These are phyloP conservation scores for Avena eriantha DNA, from an alignment of 176 grass and related monocot species.

Conservation along the genomic window DNA sequence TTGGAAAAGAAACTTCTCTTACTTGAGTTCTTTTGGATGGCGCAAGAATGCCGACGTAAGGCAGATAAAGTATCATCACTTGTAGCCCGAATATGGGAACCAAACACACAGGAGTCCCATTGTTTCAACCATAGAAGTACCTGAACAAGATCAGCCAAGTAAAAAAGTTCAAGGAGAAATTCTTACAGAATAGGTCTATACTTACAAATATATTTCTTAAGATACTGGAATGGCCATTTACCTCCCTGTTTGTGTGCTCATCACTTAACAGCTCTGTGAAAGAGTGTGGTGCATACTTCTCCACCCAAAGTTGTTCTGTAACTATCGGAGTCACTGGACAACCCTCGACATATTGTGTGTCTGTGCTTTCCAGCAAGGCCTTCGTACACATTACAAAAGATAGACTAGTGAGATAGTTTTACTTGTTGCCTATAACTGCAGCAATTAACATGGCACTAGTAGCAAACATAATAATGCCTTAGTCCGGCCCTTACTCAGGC, in stretches of 20 bases:
- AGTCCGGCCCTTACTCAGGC: not conserved
- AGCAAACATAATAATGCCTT: not conserved
- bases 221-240: constrained; percentile 44
- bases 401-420: constrained; percentile 29
- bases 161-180: constrained; percentile 43
- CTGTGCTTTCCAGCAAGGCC: constrained; percentile 77
- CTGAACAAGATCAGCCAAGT: constrained; percentile 46
- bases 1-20: constrained; percentile 68
- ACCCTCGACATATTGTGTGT: constrained; percentile 41
- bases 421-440: not conserved
- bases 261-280: constrained; percentile 95
- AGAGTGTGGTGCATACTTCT: constrained; percentile 88
- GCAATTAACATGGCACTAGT: constrained; percentile 14
- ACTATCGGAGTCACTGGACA: constrained; percentile 42
- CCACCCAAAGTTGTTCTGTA: constrained; percentile 92
- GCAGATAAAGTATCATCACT: constrained; percentile 82
- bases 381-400: constrained; percentile 43
- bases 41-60: constrained; percentile 74
- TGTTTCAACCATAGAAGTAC: constrained; percentile 95
- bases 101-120: constrained; percentile 97
- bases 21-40: constrained; percentile 62
- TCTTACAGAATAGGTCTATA: not conserved
- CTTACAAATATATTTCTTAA: constrained; percentile 15
- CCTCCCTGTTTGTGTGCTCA: constrained; percentile 93
- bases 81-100: constrained; percentile 79